phyloP scores from a whole-genome alignment of 352 stramenopile genomes.

The Pythium sp. region DNA sequence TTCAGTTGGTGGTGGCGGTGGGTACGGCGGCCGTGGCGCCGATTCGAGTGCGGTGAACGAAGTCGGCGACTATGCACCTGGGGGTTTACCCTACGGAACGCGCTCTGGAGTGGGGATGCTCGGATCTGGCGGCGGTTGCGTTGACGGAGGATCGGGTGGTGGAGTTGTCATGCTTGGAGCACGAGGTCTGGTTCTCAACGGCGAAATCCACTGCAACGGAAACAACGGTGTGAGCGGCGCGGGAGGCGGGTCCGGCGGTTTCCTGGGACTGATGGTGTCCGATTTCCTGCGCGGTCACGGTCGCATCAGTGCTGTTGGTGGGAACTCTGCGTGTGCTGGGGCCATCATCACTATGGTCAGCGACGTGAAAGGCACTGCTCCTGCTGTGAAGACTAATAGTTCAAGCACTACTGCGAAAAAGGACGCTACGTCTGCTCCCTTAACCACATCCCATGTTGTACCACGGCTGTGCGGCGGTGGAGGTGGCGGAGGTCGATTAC shows the following conservation, averaged over 20 bases:
- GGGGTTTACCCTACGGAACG: conserved; percentile 67
- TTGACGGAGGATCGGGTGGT: conserved; percentile 60
- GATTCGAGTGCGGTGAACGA: conserved; percentile 61
- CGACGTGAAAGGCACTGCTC: conserved; percentile 17
- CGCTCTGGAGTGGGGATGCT: conserved; percentile 62
- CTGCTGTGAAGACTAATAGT: conserved; percentile 21
- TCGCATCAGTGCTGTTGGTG: conserved; percentile 67
- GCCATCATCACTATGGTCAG: conserved; percentile 24
- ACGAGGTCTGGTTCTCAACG: conserved; percentile 55
- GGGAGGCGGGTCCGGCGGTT: conserved; percentile 71
- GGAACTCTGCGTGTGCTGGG: conserved; percentile 56
- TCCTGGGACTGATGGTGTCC: conserved; percentile 59
- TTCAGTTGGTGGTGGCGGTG: conserved; percentile 61
- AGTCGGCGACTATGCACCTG: conserved; percentile 54
- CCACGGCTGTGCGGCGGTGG: conserved; percentile 60
- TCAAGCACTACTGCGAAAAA: conserved; percentile 21
- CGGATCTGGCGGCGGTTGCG: conserved; percentile 68
- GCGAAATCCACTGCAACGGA: conserved; percentile 70
- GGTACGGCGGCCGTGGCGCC: conserved; percentile 66
- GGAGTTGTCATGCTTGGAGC: conserved; percentile 70
- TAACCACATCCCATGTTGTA: conserved; percentile 20
- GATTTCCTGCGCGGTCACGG: conserved; percentile 58
- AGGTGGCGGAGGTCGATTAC: conserved; percentile 62
- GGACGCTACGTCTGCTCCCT: neutral
- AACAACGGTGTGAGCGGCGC: conserved; percentile 49